Base-by-base conservation (phyloP, 2,329 filamentous ascomycete species). In the Aureobasidium sp. region DNA sequence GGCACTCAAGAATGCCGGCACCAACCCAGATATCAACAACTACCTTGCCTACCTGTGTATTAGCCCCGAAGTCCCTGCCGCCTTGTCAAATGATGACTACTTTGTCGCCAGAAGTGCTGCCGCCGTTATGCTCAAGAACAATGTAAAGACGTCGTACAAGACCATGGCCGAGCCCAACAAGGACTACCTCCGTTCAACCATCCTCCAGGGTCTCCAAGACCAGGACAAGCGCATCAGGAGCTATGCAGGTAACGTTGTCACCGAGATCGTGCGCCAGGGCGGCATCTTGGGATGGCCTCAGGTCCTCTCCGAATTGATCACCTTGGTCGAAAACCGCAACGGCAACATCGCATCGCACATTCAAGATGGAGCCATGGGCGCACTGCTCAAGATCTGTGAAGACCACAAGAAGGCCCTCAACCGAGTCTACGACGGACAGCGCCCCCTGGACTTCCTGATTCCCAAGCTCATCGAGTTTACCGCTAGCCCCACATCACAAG, bases 51-150 rank as follows among this genome's bases (percentile, higher is more conserved):
- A 89, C 76, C 84, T 99, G 65, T 90, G 96, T 76, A 90, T 89
- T 64, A 91, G 84, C 69, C 74, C 84, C 62, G 81, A 86, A 66
- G 79, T 77, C 61, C 84, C 88, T 51, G 76, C 79, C 62, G 85
- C 80, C 65, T 78, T 89, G 71, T 79, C 79, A 68, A 83, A 84
- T 68, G 83, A 81, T 58, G 70, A 79, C 67, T 87, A 91, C 78
- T 84, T 88, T 73, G 78, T 90, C 56, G 87, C 96, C 64, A 88
- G 94, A 66, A 89, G 90, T 64, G 89, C 93, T 12, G 92, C 93
- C 29, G 92, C 90, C 62, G 87, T 97, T 71, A 94, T 97, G 85
- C 82, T 99, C 67, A 99, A 97, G 79, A 97, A 97, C 76, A 91
- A 95, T 72, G 84, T 97, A 73, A 88, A 85, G 71, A 77, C 84